Evolutionary conservation across 306 rosid genomes (phyloP).

Genomic region (Delonix regia): DNA sequence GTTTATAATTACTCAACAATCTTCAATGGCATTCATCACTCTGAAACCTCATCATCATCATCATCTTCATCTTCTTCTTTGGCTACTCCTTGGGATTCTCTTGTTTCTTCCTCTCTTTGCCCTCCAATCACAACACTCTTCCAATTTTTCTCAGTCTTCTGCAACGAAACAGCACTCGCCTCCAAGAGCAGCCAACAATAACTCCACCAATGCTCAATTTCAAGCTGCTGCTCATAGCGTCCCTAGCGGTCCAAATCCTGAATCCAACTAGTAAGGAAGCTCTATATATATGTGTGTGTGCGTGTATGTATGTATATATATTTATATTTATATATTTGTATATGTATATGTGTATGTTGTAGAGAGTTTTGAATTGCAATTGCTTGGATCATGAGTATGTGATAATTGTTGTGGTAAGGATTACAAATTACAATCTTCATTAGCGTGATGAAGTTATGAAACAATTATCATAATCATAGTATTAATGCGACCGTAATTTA

Average conservation of each 20-base stretch:
- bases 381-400: no score
- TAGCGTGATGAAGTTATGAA: not conserved
- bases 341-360: not conserved
- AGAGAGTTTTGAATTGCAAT: no score
- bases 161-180: not conserved
- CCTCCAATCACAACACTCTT: not conserved
- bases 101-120: not conserved
- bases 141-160: not conserved
- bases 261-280: constrained; percentile 8
- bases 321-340: not conserved
- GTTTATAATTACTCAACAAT: not conserved
- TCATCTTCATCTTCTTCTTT: not conserved
- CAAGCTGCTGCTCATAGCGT: constrained; percentile 13
- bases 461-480: not conserved
- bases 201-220: not conserved
- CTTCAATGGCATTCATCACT: not conserved
- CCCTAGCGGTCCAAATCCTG: constrained; percentile 22
- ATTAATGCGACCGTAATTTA: no score
- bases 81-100: not conserved
- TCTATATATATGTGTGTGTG: not conserved
- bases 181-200: not conserved
- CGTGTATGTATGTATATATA: not conserved
- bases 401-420: no score
- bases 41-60: not conserved
- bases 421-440: not conserved